Evolutionary conservation across 2,329 filamentous ascomycete species (phyloP), one percentile per base, ranked within the genome.

Genomic region (Ambrosiella beaveri): DNA sequence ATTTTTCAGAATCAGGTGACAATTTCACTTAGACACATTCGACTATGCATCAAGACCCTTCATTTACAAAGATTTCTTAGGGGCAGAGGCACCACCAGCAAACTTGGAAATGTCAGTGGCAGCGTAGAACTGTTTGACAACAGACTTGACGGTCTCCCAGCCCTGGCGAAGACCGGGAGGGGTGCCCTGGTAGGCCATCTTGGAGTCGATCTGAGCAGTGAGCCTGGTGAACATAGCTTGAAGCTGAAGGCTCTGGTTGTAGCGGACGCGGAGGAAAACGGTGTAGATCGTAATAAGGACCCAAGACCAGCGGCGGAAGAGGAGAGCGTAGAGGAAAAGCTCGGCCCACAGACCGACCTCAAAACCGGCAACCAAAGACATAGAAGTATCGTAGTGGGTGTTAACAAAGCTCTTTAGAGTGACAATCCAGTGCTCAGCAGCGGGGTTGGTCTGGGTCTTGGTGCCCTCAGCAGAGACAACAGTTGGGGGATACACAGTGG

Each of bases 301-400:
- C 88, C 91, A 96, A 62, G 88, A 93, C 64, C 88, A 85, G 70
- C 85, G 88, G 73, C 84, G 82, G 80, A 97, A 97, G 64, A 94
- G 76, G 62, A 97, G 73, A 62, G 88, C 88, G 38, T 87, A 85
- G 57, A 89, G 72, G 54, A 94, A 68, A 58, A 98, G 74, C 66
- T 93, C 88, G 71, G 86, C 74, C 84, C 90, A 94, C 61, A 97
- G 81, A 45, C 80, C 73, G 64, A 97, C 88, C 75, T 98, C 93
- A 60, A 98, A 86, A 52, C 77, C 75, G 41, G 91, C 86, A 38
- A 98, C 93, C 61, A 97, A 75, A 59, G 86, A 87, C 93, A 98
- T 98, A 71, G 88, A 95, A 62, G 81, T 74, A 70, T 98, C 93
- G 69, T 98, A 98, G 80, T 97, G 96, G 69, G 89, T 82, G 82